Evolutionary conservation across 2,329 filamentous ascomycete genomes (phyloP), one percentile per base, ranked within the genome.

Genomic region (Pseudogymnoascus sp.): DNA sequence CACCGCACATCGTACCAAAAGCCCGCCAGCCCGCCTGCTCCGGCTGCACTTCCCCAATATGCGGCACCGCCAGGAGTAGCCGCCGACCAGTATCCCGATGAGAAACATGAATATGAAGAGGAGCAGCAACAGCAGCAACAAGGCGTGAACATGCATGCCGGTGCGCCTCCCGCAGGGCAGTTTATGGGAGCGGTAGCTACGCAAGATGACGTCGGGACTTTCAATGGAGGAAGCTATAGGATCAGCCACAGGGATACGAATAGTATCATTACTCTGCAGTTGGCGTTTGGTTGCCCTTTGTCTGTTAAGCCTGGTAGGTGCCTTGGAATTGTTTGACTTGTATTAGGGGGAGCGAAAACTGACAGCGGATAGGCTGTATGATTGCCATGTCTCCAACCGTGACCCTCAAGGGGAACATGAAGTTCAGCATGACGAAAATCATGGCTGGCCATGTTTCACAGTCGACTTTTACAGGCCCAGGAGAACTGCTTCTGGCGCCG

Each of bases 161-260:
- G 76, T 12, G 77, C 78, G 0, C 70, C 70, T 12, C 60, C 67
- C 13, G 70, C 69, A n/a, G 64, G 40, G 6, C 82, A 88, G 62
- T 92, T 93, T 66, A 73, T 79, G 5, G 89, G 89, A 31, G 85
- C 82, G 0, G 75, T 76, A 33, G 78, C 87, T 0, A 81, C 82
- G 0, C 79, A 85, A 31, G 94, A 97, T 73, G 92, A 96, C 68
- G 85, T 96, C 1, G 94, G 94, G n/a, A 94, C 89, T 0, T 99
- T 97, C 79, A 97, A 97, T 72, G 94, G 94, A 13, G 94, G 94
- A 10, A 93, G 89, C 71, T 99, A 93, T 73, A 83, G 94, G 45
- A 92, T 97, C 72, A 94, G 90, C 70, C 94, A 99, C 72, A 83
- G 94, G 21, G 92, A 97, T 74, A 87, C 85, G 63, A 99, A 97